Percentiles rank a stretch among this genome's conserved stretches.
phyloP scores from a whole-genome alignment of 1,284 basidiomycete genomes.

The Malassezia nana region DNA sequence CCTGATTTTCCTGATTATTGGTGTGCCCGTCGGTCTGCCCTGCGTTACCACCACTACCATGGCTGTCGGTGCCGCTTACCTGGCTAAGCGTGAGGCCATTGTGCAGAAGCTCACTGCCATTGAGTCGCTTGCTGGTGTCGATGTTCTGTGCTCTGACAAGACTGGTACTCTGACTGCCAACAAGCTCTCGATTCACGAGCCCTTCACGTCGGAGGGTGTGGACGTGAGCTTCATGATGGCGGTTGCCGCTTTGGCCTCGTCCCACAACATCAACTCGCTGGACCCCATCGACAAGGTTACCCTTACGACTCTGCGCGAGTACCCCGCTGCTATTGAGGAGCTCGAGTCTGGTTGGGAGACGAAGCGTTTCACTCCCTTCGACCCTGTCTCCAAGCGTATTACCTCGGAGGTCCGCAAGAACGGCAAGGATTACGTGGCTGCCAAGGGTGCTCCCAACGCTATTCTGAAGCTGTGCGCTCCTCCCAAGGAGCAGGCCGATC shows the following conservation, averaged over 20 bases:
- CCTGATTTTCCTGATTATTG: slow-evolving; percentile 54
- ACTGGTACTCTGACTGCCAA: slow-evolving; percentile 57
- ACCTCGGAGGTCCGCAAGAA: slow-evolving; percentile 55
- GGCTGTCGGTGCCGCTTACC: slow-evolving; percentile 56
- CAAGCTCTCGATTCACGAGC: slow-evolving; percentile 56
- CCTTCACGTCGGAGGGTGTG: slow-evolving; percentile 51
- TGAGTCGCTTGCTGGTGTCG: slow-evolving; percentile 56
- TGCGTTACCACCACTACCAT: slow-evolving; percentile 54
- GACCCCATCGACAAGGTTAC: slow-evolving; percentile 58
- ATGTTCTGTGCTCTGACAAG: slow-evolving; percentile 57
- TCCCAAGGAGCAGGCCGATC: slow-evolving; percentile 49
- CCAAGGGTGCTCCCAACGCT: slow-evolving; percentile 56
- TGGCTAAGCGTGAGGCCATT: slow-evolving; percentile 56
- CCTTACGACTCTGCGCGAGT: slow-evolving; percentile 54
- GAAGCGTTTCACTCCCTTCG: slow-evolving; percentile 55
- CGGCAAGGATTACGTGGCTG: slow-evolving; percentile 53
- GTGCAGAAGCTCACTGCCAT: slow-evolving; percentile 59
- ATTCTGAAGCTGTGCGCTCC: slow-evolving; percentile 54
- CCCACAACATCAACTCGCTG: slow-evolving; percentile 55
- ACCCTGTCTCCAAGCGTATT: slow-evolving; percentile 57
- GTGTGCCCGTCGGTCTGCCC: slow-evolving; percentile 56
- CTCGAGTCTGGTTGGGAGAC: slow-evolving; percentile 54
- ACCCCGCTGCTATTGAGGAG: slow-evolving; percentile 54
- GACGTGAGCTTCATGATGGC: slow-evolving; percentile 53
- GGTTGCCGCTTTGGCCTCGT: slow-evolving; percentile 55